Conservation (phyloP, 306 rosid genomes). For the Dryas alaskensis region DNA sequence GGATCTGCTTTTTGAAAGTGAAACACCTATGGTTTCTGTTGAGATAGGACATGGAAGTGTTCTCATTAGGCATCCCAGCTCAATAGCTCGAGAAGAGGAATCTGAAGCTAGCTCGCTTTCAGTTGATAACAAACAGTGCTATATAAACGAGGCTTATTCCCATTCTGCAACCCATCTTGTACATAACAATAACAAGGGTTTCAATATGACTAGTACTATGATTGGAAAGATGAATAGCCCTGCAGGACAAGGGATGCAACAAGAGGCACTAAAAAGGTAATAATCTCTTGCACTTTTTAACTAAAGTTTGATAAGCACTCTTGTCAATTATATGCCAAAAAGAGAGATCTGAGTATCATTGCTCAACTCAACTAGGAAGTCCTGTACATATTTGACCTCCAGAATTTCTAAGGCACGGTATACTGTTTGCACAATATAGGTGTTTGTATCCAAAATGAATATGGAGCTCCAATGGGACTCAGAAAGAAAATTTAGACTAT, state of each 20-base stretch:
- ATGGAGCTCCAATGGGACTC: neutral
- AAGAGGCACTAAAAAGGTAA: constrained; percentile 65
- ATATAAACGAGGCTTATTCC: constrained; percentile 63
- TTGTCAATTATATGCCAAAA: constrained; percentile 12
- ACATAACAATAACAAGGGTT: constrained; percentile 37
- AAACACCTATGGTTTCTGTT: constrained; percentile 93
- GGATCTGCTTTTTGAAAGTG: constrained; percentile 87
- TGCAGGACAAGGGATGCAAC: constrained; percentile 50
- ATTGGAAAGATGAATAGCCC: constrained; percentile 49
- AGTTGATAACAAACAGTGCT: constrained; percentile 65
- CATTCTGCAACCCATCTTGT: constrained; percentile 36
- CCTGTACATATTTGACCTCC: constrained; percentile 14
- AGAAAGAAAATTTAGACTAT: neutral
- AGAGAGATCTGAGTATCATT: constrained; percentile 1
- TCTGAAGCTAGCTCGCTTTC: constrained; percentile 98
- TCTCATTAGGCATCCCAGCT: constrained; percentile 93
- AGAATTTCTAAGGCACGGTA: neutral
- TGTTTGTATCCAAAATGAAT: neutral
- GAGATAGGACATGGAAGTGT: constrained; percentile 99
- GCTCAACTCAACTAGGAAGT: constrained; percentile 10
- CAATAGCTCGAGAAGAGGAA: constrained; percentile 82
- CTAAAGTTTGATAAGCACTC: constrained; percentile 9
- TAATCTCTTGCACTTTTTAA: constrained; percentile 25
- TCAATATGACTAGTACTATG: constrained; percentile 38
- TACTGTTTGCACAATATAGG: neutral